Evolutionary conservation across 2,329 filamentous ascomycete genomes (phyloP), one percentile per base, ranked within the genome.

Genomic region (Ascochyta fabae): DNA sequence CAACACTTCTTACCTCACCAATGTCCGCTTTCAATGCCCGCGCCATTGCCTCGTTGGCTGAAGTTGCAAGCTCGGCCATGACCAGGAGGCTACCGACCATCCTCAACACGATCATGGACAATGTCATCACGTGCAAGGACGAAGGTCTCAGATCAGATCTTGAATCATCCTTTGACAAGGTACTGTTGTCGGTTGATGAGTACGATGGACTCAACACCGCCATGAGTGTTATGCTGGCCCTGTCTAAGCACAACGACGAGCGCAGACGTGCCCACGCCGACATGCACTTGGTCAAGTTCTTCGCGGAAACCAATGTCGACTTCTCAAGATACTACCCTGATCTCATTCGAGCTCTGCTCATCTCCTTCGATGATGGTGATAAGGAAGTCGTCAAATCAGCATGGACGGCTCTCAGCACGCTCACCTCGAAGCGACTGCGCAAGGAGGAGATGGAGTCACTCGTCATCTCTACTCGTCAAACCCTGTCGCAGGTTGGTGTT

Each of bases 391-490:
- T 98, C 69, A 96, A 96, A 80, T 85, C 91, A 40, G 87, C 94
- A 22, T 98, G 93, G 93, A 83, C 86, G 50, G 94, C 93, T 6
- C 84, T 99, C 56, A 92, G 81, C 66, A 90, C 91, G 54, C 89
- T 99, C 66, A 69, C 65, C 1, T 97, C 93, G 41, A 93, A 93
- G 74, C 89, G 87, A 66, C 84, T 99, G 59, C 89, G 88, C 72
- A 99, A 99, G 77, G 96, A 99, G 73, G 94, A 98, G 77, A 98
- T 99, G 95, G 96, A 99, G 72, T 87, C 89, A 0, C 83, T 99
- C 41, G 92, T 96, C 16, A 81, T 86, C 49, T 95, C 94, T 0
- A 96, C 94, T 2, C 84, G 94, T 56, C 90, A 96, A 75, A 88
- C 91, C 1, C 83, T 99, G 50, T 88, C 91, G 63, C 91, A 94